A percentile compares a stretch with the other conserved stretches of the same genome.
Evolutionary conservation across 306 rosid species (phyloP).

Genomic region (Arachis hypogaea): DNA sequence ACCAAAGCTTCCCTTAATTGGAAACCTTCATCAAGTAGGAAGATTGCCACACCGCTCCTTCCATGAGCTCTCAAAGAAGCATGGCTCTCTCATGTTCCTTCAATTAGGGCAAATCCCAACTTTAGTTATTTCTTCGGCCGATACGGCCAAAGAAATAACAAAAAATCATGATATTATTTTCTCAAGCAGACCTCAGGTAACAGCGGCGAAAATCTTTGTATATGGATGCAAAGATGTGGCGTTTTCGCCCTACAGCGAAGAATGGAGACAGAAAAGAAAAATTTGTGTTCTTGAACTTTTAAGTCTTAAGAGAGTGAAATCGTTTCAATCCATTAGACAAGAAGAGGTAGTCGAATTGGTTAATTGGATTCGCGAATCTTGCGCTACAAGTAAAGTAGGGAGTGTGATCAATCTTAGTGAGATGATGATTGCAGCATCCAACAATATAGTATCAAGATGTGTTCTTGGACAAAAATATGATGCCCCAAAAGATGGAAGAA

Average conservation of each 20-base stretch:
- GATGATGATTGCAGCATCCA: constrained; percentile 31
- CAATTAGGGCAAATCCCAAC: constrained; percentile 41
- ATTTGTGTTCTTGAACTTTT: constrained; percentile 35
- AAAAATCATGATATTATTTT: constrained; percentile 28
- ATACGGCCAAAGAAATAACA: constrained; percentile 11
- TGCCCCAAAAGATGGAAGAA: not conserved
- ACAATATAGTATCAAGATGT: constrained; percentile 38
- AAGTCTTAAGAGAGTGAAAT: constrained; percentile 24
- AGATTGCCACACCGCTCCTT: constrained; percentile 43
- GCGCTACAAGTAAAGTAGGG: not conserved
- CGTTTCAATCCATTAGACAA: constrained; percentile 23
- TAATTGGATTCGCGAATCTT: not conserved
- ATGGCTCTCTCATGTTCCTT: constrained; percentile 48
- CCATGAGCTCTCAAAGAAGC: constrained; percentile 27
- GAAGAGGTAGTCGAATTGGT: constrained; percentile 31
- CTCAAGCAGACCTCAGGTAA: not conserved
- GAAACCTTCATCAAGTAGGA: constrained; percentile 55
- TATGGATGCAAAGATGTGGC: constrained; percentile 31
- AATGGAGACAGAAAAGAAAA: constrained; percentile 39
- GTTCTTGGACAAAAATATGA: constrained; percentile 36
- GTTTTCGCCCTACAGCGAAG: constrained; percentile 28
- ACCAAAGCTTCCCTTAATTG: constrained; percentile 45
- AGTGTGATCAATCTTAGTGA: constrained; percentile 33
- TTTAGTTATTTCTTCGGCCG: constrained; percentile 35
- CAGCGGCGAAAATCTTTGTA: constrained; percentile 5